Evolutionary conservation across 768 basidiomycete genomes (phyloP).

Genomic region (Gyrodon lividus): DNA sequence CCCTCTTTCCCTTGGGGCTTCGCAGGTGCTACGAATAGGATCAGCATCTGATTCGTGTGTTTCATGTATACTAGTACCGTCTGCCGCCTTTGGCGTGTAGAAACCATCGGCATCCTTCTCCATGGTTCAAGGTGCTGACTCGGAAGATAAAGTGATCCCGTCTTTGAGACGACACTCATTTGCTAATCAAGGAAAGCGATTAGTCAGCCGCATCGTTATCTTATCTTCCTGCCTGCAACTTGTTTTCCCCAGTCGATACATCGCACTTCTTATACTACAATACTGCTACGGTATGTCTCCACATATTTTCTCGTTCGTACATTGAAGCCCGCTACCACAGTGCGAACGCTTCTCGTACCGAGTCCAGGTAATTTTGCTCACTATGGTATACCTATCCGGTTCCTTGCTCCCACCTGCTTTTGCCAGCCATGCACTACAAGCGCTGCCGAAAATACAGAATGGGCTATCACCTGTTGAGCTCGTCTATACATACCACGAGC

Average conservation of each 20-base stretch:
- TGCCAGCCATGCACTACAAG: constrained; percentile 17
- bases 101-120: constrained; percentile 82
- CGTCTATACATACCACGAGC: constrained; percentile 55
- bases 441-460: constrained; percentile 39
- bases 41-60: constrained; percentile 7
- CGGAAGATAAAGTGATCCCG: constrained; percentile 3
- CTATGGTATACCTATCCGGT: constrained; percentile 8
- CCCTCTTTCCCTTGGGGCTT: constrained; percentile 29
- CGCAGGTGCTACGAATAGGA: constrained; percentile 4
- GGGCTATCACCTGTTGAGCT: constrained; percentile 54
- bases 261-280: background rate
- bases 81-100: constrained; percentile 50
- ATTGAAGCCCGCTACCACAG: background rate
- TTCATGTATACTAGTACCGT: constrained; percentile 35
- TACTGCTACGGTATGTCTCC: background rate
- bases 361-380: background rate
- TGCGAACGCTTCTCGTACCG: background rate
- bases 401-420: constrained; percentile 16
- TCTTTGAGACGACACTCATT: too few species aligned
- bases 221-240: background rate
- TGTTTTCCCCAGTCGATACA: background rate
- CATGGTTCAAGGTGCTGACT: constrained; percentile 35
- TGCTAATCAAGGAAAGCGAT: constrained; percentile 4
- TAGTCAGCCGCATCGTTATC: constrained; percentile 21
- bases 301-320: too few species aligned